A percentile compares a stretch with the other conserved stretches of the same genome.
phyloP scores from a whole-genome alignment of 805 yeast species.

The Isabelozyma pseudorhagii region DNA sequence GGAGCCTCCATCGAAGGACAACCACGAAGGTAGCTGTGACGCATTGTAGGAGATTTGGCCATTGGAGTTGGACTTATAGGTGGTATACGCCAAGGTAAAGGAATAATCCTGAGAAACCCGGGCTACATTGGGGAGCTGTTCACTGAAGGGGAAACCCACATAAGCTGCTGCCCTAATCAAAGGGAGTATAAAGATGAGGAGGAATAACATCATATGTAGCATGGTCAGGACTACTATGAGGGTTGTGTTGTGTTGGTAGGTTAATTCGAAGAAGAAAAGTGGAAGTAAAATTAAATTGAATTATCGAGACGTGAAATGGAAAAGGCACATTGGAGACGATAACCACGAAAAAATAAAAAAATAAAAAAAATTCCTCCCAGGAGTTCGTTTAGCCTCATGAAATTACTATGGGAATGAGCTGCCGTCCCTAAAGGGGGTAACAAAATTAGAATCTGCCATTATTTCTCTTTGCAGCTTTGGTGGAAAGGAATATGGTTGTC shows the following conservation, averaged over 20 bases:
- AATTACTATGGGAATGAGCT: background rate
- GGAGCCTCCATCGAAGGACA: conserved; percentile 60
- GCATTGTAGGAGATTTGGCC: conserved; percentile 54
- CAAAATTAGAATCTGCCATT: background rate
- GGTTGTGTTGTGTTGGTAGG: background rate
- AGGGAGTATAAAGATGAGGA: conserved; percentile 5
- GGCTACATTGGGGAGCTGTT: conserved; percentile 88
- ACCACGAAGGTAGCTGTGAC: conserved; percentile 70
- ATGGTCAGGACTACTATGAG: background rate
- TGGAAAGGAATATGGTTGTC: background rate
- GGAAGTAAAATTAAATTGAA: background rate
- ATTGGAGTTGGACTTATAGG: conserved; percentile 47
- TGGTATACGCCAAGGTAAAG: conserved; percentile 68
- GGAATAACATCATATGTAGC: conserved; percentile 8
- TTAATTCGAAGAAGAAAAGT: background rate
- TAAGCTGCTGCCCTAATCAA: conserved; percentile 44
- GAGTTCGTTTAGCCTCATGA: background rate
- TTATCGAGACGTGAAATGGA: background rate
- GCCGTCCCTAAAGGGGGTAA: background rate
- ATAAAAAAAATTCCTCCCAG: background rate
- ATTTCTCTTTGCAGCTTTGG: background rate
- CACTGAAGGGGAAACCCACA: conserved; percentile 71
- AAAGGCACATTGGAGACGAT: no score
- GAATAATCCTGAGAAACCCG: conserved; percentile 58
- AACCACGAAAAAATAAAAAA: no score